phyloP scores from a whole-genome alignment of 768 basidiomycete genomes.

The Termitomyces sp. region DNA sequence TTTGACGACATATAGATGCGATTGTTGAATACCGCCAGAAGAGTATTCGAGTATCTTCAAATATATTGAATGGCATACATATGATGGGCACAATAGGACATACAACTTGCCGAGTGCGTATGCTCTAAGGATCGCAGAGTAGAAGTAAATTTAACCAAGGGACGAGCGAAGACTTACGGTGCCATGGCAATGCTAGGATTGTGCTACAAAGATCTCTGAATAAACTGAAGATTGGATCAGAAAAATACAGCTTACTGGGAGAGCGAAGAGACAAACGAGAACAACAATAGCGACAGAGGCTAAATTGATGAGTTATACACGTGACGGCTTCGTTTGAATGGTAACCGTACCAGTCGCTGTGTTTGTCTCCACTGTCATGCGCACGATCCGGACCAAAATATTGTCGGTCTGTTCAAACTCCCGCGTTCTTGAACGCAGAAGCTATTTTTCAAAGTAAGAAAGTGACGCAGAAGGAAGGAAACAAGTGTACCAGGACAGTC shows the following conservation, averaged over 20 bases:
- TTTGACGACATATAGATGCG: slow-evolving; percentile 13
- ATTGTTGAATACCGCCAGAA: slow-evolving; percentile 15
- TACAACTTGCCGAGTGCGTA: slow-evolving; percentile 16
- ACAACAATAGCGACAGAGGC: slow-evolving; percentile 13
- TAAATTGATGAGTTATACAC: background rate
- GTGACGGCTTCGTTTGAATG: background rate
- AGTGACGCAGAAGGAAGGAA: background rate
- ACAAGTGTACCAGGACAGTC: slow-evolving; percentile 6
- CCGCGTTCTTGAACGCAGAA: slow-evolving; percentile 10
- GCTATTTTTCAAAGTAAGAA: slow-evolving; percentile 4
- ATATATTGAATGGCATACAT: background rate
- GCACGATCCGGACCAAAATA: slow-evolving; percentile 10
- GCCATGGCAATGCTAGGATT: slow-evolving; percentile 16
- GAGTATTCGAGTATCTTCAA: slow-evolving; percentile 14
- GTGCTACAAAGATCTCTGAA: background rate
- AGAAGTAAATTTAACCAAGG: no score
- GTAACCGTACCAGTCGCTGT: slow-evolving; percentile 7
- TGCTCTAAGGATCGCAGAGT: slow-evolving; percentile 3
- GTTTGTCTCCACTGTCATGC: slow-evolving; percentile 16
- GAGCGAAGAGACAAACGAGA: slow-evolving; percentile 14
- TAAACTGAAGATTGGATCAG: background rate
- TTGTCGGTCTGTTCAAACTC: slow-evolving; percentile 9
- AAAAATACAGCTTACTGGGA: slow-evolving; percentile 5
- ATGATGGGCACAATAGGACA: background rate
- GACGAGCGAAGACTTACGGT: slow-evolving; percentile 5